A percentile compares a stretch with the other conserved stretches of the same genome.
These are phyloP conservation scores for Ceratobasidium papillatum DNA, from an alignment of 1,284 basidiomycete species.

Conservation along the genomic window DNA sequence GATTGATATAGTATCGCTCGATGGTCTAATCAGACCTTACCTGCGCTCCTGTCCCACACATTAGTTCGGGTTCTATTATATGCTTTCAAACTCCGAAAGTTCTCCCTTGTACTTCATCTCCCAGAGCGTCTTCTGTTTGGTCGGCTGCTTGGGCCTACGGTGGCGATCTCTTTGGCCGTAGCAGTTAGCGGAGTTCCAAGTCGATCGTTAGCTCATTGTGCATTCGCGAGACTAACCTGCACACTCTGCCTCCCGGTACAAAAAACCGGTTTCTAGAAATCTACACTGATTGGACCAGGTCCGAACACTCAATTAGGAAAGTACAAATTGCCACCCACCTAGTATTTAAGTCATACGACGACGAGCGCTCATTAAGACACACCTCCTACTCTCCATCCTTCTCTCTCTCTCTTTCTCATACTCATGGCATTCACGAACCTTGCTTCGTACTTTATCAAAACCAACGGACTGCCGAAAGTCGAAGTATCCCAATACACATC, in stretches of 20 bases:
- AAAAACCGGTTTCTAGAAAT: background rate
- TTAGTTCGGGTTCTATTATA: too few relatives aligned
- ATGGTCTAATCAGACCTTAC: too few relatives aligned
- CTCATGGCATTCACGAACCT: background rate
- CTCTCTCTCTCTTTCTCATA: background rate
- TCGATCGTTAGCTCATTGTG: too few relatives aligned
- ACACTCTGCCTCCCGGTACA: background rate
- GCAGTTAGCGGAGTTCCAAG: background rate
- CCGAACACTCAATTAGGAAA: background rate
- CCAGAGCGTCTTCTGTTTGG: background rate
- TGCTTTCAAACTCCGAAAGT: background rate
- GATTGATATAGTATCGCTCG: too few relatives aligned
- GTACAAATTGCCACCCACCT: background rate
- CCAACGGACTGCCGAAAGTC: background rate
- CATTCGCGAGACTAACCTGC: too few relatives aligned
- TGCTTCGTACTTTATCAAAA: background rate
- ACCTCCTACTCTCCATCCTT: too few relatives aligned
- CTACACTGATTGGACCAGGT: background rate
- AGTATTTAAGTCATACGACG: background rate
- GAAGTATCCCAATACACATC: conserved; percentile 13
- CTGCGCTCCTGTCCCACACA: too few relatives aligned
- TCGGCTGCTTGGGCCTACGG: background rate
- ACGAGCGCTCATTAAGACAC: background rate
- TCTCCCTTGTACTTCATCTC: background rate
- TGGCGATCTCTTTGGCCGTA: background rate